These are phyloP conservation scores for Diaporthe helianthi DNA, from an alignment of 2,329 filamentous ascomycete species.

Conservation along the genomic window DNA sequence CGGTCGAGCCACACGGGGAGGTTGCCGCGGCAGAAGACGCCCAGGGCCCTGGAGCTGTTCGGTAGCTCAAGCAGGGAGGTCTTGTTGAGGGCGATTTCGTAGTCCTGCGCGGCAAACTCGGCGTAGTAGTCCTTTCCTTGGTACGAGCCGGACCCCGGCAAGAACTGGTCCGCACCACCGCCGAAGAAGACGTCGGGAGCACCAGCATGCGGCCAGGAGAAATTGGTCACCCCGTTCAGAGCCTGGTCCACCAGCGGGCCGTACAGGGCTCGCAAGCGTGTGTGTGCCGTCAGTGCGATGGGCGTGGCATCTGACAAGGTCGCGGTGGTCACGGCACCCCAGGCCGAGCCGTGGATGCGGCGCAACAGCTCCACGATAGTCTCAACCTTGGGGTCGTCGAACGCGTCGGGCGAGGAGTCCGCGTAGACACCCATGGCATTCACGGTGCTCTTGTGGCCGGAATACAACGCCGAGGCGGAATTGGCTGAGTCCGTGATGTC, in stretches of 20 bases:
- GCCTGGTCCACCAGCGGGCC: slow-evolving; percentile 78
- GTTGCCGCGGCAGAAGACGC: slow-evolving; percentile 77
- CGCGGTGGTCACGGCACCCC: slow-evolving; percentile 79
- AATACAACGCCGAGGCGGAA: slow-evolving; percentile 81
- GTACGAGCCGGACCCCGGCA: slow-evolving; percentile 69
- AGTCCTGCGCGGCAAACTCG: slow-evolving; percentile 75
- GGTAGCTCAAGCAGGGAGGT: slow-evolving; percentile 68
- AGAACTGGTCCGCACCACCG: slow-evolving; percentile 83
- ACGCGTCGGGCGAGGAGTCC: slow-evolving; percentile 74
- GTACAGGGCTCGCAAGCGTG: slow-evolving; percentile 72
- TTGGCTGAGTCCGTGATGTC: slow-evolving; percentile 88
- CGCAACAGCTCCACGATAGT: slow-evolving; percentile 80
- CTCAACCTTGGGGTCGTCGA: slow-evolving; percentile 88
- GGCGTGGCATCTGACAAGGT: slow-evolving; percentile 84
- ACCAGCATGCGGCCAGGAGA: slow-evolving; percentile 77
- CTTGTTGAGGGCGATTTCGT: slow-evolving; percentile 76
- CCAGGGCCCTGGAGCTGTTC: slow-evolving; percentile 70
- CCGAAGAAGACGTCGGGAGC: slow-evolving; percentile 85
- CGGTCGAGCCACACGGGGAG: slow-evolving; percentile 88
- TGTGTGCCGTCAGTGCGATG: slow-evolving; percentile 76
- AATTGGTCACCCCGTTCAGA: slow-evolving; percentile 78
- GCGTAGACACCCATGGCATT: slow-evolving; percentile 83
- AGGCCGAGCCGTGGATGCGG: slow-evolving; percentile 62
- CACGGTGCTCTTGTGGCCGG: slow-evolving; percentile 83
- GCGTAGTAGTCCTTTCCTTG: slow-evolving; percentile 80